phyloP scores from a whole-genome alignment of 192 early-diverging fungal species.

The Chytriomyces hyalinus region DNA sequence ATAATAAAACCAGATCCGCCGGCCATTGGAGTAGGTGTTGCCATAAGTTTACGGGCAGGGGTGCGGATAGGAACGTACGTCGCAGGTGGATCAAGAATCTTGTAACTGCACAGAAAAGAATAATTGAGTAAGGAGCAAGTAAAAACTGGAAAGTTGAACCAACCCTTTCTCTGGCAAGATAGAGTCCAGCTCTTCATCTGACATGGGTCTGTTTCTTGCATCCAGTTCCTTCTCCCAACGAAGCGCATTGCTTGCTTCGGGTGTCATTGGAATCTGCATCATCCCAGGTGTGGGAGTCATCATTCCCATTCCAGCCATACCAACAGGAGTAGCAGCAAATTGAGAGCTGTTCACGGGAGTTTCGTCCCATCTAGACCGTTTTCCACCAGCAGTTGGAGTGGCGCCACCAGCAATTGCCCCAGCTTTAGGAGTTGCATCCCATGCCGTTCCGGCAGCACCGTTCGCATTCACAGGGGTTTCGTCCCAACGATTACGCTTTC shows the following conservation, averaged over 20 bases:
- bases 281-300: slow-evolving; percentile 77
- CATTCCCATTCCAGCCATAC: slow-evolving; percentile 64
- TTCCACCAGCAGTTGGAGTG: slow-evolving; percentile 43
- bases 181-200: slow-evolving; percentile 94
- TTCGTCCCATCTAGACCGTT: slow-evolving; percentile 95
- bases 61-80: slow-evolving; percentile 94
- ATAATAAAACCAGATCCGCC: slow-evolving; percentile 81
- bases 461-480: slow-evolving; percentile 74
- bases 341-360: slow-evolving; percentile 75
- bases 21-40: slow-evolving; percentile 87
- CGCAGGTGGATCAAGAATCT: slow-evolving; percentile 85
- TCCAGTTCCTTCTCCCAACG: slow-evolving; percentile 84
- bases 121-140: not conserved
- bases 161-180: slow-evolving; percentile 87
- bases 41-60: slow-evolving; percentile 91
- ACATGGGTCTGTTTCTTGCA: slow-evolving; percentile 80
- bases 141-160: not conserved
- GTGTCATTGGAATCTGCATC: slow-evolving; percentile 77
- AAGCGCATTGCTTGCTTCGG: slow-evolving; percentile 73
- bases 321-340: slow-evolving; percentile 81
- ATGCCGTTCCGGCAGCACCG: slow-evolving; percentile 49
- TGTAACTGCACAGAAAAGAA: slow-evolving; percentile 58
- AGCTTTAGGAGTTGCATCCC: slow-evolving; percentile 79
- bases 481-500: slow-evolving; percentile 78
- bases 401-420: slow-evolving; percentile 61